phyloP scores from a whole-genome alignment of 129 eudicot genomes.

The Chrysanthemum seticuspe region DNA sequence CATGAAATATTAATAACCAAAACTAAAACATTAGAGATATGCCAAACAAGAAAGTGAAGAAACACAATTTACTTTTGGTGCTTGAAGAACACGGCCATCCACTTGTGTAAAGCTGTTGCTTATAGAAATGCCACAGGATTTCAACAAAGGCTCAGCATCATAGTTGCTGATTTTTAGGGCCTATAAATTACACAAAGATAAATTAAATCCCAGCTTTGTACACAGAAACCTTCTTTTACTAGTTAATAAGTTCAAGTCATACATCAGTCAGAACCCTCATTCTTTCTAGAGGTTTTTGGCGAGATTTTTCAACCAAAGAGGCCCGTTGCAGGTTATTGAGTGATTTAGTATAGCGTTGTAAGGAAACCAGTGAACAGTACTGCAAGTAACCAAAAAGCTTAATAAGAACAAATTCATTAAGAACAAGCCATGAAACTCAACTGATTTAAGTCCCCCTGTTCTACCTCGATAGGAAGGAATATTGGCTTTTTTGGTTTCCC shows the following conservation, averaged over 20 bases:
- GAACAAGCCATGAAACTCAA: not conserved
- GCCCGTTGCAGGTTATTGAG: conserved; percentile 67
- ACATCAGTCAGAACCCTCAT: conserved; percentile 66
- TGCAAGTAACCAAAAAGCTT: conserved; percentile 17
- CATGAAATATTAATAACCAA: not conserved
- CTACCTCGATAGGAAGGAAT: conserved; percentile 79
- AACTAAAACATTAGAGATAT: not conserved
- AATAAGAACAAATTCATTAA: not conserved
- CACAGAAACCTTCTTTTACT: not conserved
- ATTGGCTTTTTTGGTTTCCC: conserved; percentile 87
- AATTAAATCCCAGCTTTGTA: not conserved
- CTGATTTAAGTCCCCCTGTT: not conserved
- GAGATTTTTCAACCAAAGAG: conserved; percentile 78
- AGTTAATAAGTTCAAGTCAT: conserved; percentile 13
- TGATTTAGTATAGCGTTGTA: conserved; percentile 87
- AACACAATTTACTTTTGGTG: conserved; percentile 58
- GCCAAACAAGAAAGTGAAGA: not conserved
- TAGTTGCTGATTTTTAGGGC: conserved; percentile 55
- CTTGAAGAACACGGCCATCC: conserved; percentile 74
- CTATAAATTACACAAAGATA: conserved; percentile 33
- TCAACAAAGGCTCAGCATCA: conserved; percentile 70
- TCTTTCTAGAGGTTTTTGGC: conserved; percentile 88
- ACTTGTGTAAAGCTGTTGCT: conserved; percentile 57
- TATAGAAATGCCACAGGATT: conserved; percentile 82
- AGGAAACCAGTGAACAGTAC: conserved; percentile 67